phyloP scores from a whole-genome alignment of 2,329 filamentous ascomycete genomes.

The Paracoccidioides lutzii region DNA sequence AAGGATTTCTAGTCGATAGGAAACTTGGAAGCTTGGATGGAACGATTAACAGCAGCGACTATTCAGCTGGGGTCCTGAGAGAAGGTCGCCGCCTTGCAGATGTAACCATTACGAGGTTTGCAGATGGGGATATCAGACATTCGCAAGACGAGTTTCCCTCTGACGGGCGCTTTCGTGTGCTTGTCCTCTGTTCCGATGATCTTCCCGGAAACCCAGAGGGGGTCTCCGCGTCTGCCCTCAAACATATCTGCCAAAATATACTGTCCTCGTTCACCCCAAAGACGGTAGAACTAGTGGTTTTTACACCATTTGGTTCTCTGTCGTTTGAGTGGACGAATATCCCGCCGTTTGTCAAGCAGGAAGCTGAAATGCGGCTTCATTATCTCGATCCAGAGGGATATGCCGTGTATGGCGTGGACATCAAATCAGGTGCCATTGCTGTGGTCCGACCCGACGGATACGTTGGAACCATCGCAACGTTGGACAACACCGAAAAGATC shows the following conservation, averaged over 20 bases:
- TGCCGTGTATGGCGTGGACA: neutral
- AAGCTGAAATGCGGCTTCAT: neutral
- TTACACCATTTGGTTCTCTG: neutral
- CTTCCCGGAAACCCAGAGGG: neutral
- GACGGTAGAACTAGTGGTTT: neutral
- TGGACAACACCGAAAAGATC: conserved; percentile 15
- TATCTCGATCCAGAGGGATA: neutral
- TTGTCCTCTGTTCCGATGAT: neutral
- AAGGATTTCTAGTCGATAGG: neutral
- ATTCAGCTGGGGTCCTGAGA: conserved; percentile 20
- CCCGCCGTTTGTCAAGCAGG: neutral
- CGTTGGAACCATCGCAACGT: conserved; percentile 16
- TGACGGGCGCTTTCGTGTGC: neutral
- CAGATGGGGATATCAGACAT: conserved; percentile 23
- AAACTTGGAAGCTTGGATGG: neutral
- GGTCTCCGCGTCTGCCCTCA: neutral
- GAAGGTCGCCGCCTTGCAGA: conserved; percentile 24
- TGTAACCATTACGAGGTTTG: conserved; percentile 20
- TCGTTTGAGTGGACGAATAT: neutral
- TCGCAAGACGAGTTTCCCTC: conserved; percentile 19
- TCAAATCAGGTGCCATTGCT: conserved; percentile 17
- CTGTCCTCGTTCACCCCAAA: neutral
- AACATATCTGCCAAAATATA: neutral
- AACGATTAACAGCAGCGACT: conserved; percentile 20
- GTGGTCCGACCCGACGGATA: conserved; percentile 27